A percentile compares a stretch with the other conserved stretches of the same genome.
phyloP scores from a whole-genome alignment of 2,329 filamentous ascomycete species.

The Dactylellina sp. region DNA sequence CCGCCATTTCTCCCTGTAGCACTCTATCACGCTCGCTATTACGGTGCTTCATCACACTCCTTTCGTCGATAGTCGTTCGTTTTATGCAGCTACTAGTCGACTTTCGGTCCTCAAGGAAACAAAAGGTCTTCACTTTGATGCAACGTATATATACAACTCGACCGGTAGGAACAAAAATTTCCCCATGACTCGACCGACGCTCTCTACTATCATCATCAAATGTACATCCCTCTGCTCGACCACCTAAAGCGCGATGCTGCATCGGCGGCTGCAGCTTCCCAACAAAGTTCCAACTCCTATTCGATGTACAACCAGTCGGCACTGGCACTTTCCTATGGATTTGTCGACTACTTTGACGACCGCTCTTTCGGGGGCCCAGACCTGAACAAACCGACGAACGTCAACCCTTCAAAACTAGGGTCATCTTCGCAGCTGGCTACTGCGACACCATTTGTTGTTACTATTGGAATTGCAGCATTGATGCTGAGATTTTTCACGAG shows the following conservation, averaged over 20 bases:
- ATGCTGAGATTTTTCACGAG: conserved; percentile 61
- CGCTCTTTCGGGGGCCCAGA: conserved; percentile 37
- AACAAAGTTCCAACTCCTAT: neutral
- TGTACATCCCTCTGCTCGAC: conserved; percentile 29
- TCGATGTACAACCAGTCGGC: conserved; percentile 35
- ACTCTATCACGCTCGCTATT: conserved; percentile 54
- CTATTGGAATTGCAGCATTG: conserved; percentile 60
- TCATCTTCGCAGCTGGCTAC: conserved; percentile 57
- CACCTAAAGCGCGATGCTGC: conserved; percentile 39
- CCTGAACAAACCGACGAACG: conserved; percentile 29
- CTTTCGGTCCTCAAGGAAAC: conserved; percentile 14
- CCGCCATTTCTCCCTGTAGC: conserved; percentile 47
- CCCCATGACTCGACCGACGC: conserved; percentile 33
- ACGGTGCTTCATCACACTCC: conserved; percentile 47
- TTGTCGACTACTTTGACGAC: conserved; percentile 55
- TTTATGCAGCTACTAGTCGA: conserved; percentile 38
- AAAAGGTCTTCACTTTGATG: conserved; percentile 19
- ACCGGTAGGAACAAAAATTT: conserved; percentile 15
- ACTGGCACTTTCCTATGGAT: conserved; percentile 51
- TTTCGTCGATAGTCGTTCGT: conserved; percentile 41
- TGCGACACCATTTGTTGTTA: conserved; percentile 60
- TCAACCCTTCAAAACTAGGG: conserved; percentile 55
- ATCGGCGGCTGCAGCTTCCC: conserved; percentile 27
- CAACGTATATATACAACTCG: conserved; percentile 38
- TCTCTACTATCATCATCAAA: conserved; percentile 26